Percentiles rank a stretch among this genome's conserved stretches.
Evolutionary conservation across 805 yeast genomes (phyloP).

Genomic region (Saccharomycopsis sp.): DNA sequence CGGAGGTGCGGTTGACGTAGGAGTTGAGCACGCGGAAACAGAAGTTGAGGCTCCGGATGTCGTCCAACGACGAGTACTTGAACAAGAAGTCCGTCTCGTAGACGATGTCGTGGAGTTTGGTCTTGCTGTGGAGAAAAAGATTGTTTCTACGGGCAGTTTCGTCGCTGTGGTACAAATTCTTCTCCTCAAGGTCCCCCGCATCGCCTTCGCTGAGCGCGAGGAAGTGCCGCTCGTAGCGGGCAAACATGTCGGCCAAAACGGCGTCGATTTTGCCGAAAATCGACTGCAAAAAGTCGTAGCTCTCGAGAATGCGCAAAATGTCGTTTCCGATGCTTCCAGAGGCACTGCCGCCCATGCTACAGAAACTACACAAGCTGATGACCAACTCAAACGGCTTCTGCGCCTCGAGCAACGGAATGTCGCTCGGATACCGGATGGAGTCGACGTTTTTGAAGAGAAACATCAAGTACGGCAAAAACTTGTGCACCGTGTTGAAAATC

Average conservation of each 20-base stretch:
- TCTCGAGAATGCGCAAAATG: background rate
- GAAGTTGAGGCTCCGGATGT: background rate
- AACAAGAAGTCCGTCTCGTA: background rate
- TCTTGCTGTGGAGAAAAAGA: background rate
- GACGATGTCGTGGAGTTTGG: background rate
- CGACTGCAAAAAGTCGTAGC: background rate
- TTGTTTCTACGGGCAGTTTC: background rate
- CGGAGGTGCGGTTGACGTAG: background rate
- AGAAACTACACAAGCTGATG: constrained; percentile 6
- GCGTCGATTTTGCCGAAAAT: background rate
- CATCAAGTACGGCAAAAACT: constrained; percentile 14
- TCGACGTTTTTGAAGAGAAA: background rate
- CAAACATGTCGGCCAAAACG: background rate
- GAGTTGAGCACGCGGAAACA: background rate
- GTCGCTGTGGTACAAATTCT: background rate
- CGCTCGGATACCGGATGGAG: constrained; percentile 2
- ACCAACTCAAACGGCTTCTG: constrained; percentile 7
- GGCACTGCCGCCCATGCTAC: no score
- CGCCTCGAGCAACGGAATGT: constrained; percentile 6
- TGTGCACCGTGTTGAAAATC: constrained; percentile 5
- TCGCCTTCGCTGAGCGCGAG: background rate
- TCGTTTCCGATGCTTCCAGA: background rate
- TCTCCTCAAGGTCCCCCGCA: background rate
- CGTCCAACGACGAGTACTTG: background rate
- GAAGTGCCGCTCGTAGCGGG: background rate